Evolutionary conservation across 2,329 filamentous ascomycete species (phyloP), one percentile per base, ranked within the genome.

Genomic region (Monosporascus sp.): DNA sequence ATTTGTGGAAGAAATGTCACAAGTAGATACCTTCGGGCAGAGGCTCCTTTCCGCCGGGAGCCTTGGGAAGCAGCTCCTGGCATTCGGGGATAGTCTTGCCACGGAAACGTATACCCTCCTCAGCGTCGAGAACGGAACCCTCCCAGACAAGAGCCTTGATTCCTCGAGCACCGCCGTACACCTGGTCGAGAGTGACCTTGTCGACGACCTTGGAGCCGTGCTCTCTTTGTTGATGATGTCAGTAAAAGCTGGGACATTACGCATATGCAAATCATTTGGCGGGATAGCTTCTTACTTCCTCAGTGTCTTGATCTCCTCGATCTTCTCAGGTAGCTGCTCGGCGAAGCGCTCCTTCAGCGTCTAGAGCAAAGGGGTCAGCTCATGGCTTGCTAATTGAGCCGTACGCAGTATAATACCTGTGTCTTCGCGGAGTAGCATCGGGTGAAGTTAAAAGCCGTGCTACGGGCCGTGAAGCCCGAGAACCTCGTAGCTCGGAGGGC

Each of bases 111-210:
- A 99, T 99, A 79, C 94, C 94, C 84, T 99, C 94, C 82, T 97
- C 91, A 54, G 93, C 84, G 78, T 99, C 94, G 68, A 99, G 88
- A 67, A 99, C 94, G 68, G 94, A 99, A 67, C 93, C 88, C 80
- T 99, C 94, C 94, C 94, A 99, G 68, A 99, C 94, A 58, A 99
- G 87, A 65, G 87, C 88, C 85, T 97, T 99, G 80, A 99, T 96
- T 70, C 94, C 93, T 81, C 94, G 93, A 70, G 94, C 94, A 86
- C 94, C 94, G 74, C 94, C 94, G 75, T 97, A 99, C 72, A 96
- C 94, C 81, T 99, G 94, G 82, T 97, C 94, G 63, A 99, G 89
- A 57, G 94, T 99, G 73, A 99, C 90, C 84, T 97, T 90, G 74
- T 94, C 93, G 65, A 99, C 73, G 68, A 97, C 90, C 81, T 93